Evolutionary conservation across 2,329 filamentous ascomycete genomes (phyloP), one percentile per base, ranked within the genome.

Genomic region (Trichoderma semiorbis): DNA sequence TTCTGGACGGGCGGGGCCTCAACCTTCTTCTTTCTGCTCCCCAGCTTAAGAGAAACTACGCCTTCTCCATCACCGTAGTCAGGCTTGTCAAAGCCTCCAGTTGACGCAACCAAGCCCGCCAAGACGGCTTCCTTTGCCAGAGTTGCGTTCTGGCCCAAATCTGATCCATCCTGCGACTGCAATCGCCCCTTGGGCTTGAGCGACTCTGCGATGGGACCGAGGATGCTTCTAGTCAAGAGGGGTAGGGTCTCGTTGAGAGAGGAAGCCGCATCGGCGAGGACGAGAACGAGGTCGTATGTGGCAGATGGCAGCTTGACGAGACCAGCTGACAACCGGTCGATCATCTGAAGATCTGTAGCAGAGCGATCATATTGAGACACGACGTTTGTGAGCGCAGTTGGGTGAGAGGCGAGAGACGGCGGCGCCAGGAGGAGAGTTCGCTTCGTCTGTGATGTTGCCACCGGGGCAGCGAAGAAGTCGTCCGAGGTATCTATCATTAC

Each of bases 291-390:
- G 80, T 97, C 93, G 85, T 99, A 99, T 69, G 93, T 92, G 63
- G 89, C 84, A 69, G 88, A 76, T 1, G 95, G 92, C 0, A 99
- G 90, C 8, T 90, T 85, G 71, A 96, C 93, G 47, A 97, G 86
- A 73, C 94, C 94, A 43, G 93, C 89, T 2, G 93, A 90, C 53
- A 99, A 88, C 66, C 96, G 93, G 84, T 99, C 96, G 73, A 99
- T 92, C 96, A 99, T 99, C 82, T 98, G 96, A 68, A 99, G 87
- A 79, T 99, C 96, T 74, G 94, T 95, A 60, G 88, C 85, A 74
- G 87, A 84, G 79, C 94, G 91, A 81, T 96, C 90, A 84, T 93
- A 90, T 71, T 89, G 85, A 72, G 90, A 86, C 78, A 97, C 89
- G 74, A 96, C 86, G 75, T 85, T 84, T 75, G 90, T 88, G 75